These are phyloP conservation scores for Fusarium mundagurra DNA, from an alignment of 2,329 filamentous ascomycete species.

Conservation along the genomic window DNA sequence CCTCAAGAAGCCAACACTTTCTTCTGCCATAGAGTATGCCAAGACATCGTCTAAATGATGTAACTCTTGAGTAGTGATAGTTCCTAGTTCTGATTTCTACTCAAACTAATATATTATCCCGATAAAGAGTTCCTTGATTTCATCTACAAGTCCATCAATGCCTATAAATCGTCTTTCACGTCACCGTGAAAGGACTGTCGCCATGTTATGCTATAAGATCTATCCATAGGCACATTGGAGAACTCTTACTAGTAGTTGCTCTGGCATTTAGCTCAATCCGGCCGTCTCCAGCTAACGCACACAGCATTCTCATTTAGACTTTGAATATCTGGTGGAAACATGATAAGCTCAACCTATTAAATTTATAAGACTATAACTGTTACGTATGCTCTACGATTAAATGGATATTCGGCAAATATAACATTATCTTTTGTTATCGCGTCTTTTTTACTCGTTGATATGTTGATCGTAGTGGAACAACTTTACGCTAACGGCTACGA, in stretches of 20 bases:
- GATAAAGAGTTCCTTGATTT: too few relatives aligned
- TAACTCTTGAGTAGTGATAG: too few relatives aligned
- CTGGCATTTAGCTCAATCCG: too few relatives aligned
- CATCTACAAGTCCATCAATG: too few relatives aligned
- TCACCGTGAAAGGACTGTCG: too few relatives aligned
- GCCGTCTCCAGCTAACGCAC: neutral
- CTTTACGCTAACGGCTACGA: neutral
- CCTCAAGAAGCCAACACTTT: neutral
- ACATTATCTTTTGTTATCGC: neutral
- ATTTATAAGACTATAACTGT: neutral
- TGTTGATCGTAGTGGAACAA: neutral
- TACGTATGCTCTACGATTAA: neutral
- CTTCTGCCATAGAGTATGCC: neutral
- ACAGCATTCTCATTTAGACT: neutral
- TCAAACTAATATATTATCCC: too few relatives aligned
- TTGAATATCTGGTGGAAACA: fast-evolving
- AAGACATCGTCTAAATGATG: too few relatives aligned
- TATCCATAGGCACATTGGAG: neutral
- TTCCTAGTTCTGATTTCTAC: too few relatives aligned
- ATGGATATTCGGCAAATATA: neutral
- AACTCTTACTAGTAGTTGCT: neutral
- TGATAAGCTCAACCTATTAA: neutral
- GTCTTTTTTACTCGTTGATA: neutral
- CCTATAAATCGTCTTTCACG: too few relatives aligned
- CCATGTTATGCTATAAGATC: neutral